These are phyloP conservation scores for Pharus latifolius DNA, from an alignment of 176 grass and related monocot species.

Conservation along the genomic window DNA sequence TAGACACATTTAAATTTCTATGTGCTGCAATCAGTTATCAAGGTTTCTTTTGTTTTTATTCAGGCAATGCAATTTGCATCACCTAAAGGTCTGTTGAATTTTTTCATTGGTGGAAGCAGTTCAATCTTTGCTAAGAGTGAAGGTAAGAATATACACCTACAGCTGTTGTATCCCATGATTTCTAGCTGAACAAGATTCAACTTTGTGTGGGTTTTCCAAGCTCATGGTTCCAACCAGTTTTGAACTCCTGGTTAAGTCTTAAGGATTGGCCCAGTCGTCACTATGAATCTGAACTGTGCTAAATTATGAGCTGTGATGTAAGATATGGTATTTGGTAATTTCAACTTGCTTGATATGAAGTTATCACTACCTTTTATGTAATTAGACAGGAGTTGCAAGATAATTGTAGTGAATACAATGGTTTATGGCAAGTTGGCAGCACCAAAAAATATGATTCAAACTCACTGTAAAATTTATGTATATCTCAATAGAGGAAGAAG, in stretches of 20 bases:
- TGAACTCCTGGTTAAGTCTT: conserved; percentile 4
- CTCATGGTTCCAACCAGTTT: background rate
- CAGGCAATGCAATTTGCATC: conserved; percentile 90
- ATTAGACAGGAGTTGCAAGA: background rate
- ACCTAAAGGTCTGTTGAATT: conserved; percentile 86
- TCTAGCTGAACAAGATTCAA: background rate
- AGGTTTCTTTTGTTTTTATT: conserved; percentile 19
- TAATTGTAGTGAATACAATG: background rate
- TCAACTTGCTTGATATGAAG: background rate
- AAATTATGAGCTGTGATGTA: background rate
- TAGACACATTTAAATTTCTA: background rate
- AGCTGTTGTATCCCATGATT: background rate
- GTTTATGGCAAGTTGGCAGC: background rate
- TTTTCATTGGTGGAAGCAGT: conserved; percentile 39
- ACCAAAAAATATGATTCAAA: background rate
- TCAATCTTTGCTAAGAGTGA: conserved; percentile 50
- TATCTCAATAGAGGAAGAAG: too few relatives aligned
- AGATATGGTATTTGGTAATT: background rate
- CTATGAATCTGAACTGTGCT: background rate
- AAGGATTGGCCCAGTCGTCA: background rate
- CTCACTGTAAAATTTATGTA: too few relatives aligned
- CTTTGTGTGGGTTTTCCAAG: background rate
- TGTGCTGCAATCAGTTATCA: background rate
- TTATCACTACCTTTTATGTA: background rate
- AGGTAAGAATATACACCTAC: conserved; percentile 25